These are phyloP conservation scores for Davidsoniella neocaledoniae DNA, from an alignment of 2,329 filamentous ascomycete genomes.

Conservation along the genomic window DNA sequence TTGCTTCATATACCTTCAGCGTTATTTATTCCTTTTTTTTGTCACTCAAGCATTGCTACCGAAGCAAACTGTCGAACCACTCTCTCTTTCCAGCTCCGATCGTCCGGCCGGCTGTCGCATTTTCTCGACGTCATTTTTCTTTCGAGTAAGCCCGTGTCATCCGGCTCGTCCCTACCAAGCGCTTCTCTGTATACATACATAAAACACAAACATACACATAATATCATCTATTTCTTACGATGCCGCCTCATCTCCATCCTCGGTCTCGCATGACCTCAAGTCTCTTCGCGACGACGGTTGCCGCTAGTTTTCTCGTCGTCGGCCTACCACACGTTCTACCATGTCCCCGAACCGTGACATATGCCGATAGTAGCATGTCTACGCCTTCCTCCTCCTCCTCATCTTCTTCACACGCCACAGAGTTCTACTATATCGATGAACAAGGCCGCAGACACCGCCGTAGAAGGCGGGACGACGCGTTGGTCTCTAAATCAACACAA, in stretches of 20 bases:
- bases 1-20: too few relatives aligned
- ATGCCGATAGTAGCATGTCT: conserved; percentile 44
- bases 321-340: conserved; percentile 78
- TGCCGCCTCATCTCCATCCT: conserved; percentile 83
- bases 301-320: conserved; percentile 83
- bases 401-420: neutral
- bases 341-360: conserved; percentile 65
- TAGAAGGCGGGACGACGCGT: conserved; percentile 21
- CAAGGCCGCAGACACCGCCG: conserved; percentile 10
- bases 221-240: conserved; percentile 22
- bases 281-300: conserved; percentile 83
- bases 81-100: too few relatives aligned
- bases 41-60: too few relatives aligned
- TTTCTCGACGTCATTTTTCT: neutral
- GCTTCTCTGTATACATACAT: neutral
- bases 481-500: conserved; percentile 12
- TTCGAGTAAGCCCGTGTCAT: neutral
- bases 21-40: too few relatives aligned
- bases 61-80: too few relatives aligned
- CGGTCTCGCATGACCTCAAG: conserved; percentile 85
- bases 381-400: neutral
- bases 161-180: neutral
- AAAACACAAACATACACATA: neutral
- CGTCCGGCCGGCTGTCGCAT: too few relatives aligned
- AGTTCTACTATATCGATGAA: conserved; percentile 10